Evolutionary conservation across 176 grass and related monocot species (phyloP).

Genomic region (Tillandsia fasciculata): DNA sequence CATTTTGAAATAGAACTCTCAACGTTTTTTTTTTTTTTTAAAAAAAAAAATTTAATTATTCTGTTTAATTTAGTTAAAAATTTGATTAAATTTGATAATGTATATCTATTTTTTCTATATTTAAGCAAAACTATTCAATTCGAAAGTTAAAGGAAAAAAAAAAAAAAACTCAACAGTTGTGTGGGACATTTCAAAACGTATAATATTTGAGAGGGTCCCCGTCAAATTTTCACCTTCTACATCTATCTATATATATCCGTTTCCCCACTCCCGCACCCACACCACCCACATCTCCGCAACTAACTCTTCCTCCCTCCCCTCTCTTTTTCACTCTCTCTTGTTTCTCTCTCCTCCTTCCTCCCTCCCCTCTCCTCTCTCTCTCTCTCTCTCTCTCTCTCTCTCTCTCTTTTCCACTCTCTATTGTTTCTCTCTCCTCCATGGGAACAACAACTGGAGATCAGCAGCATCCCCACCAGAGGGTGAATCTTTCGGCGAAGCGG

Average conservation of each 20-base stretch:
- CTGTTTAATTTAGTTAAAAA: too few relatives aligned
- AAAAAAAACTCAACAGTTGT: too few relatives aligned
- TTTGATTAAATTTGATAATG: too few relatives aligned
- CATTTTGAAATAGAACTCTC: too few relatives aligned
- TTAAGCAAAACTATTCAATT: too few relatives aligned
- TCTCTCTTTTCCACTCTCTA: not conserved
- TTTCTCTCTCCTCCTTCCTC: not conserved
- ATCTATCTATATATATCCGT: not conserved
- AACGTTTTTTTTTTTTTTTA: too few relatives aligned
- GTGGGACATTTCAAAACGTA: too few relatives aligned
- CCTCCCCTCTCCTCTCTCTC: not conserved
- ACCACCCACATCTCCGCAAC: not conserved
- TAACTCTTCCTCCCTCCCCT: not conserved
- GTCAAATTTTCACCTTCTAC: not conserved
- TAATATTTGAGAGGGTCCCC: too few relatives aligned
- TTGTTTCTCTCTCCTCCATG: constrained; percentile 20
- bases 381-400: not conserved
- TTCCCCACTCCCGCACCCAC: too few relatives aligned
- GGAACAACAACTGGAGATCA: constrained; percentile 29
- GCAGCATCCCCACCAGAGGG: constrained; percentile 17
- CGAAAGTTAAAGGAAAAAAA: too few relatives aligned
- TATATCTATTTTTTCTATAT: too few relatives aligned
- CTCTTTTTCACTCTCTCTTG: not conserved
- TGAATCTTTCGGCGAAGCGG: constrained; percentile 36
- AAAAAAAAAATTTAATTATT: too few relatives aligned